phyloP scores from a whole-genome alignment of 2,329 filamentous ascomycete genomes.

The Verticillium tricorpus region DNA sequence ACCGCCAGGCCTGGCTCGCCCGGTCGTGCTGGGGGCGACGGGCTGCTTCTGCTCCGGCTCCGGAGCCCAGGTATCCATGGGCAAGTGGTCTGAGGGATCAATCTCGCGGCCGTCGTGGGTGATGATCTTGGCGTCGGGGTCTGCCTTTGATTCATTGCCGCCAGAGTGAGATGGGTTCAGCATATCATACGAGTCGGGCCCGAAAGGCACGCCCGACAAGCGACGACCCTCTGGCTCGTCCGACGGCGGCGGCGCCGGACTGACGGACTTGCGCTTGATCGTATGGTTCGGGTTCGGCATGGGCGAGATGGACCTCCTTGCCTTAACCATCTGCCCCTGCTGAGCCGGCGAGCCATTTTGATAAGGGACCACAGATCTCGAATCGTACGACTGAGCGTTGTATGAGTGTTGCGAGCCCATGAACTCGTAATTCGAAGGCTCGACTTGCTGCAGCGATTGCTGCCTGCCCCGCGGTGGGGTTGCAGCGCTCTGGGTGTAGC shows the following conservation, averaged over 20 bases:
- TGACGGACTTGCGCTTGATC: constrained; percentile 69
- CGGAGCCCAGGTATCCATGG: constrained; percentile 72
- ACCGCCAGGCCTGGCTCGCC: constrained; percentile 45
- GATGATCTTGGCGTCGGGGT: constrained; percentile 65
- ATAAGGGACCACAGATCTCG: constrained; percentile 34
- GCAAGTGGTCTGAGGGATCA: constrained; percentile 76
- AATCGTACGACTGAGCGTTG: constrained; percentile 37
- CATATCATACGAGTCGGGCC: constrained; percentile 70
- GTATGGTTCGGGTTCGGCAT: constrained; percentile 43
- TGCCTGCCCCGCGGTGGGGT: constrained; percentile 37
- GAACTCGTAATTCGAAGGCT: background rate
- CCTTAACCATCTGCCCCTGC: constrained; percentile 31
- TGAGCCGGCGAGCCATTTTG: constrained; percentile 21
- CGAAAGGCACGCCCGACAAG: constrained; percentile 62
- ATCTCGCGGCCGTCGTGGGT: constrained; percentile 71
- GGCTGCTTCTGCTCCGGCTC: constrained; percentile 56
- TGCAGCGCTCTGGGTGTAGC: constrained; percentile 37
- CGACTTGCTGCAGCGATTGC: constrained; percentile 21
- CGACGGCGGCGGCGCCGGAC: constrained; percentile 55
- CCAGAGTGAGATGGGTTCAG: constrained; percentile 56
- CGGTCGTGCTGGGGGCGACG: constrained; percentile 19
- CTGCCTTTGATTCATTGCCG: constrained; percentile 25
- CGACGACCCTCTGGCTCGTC: constrained; percentile 35
- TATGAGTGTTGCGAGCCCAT: constrained; percentile 16
- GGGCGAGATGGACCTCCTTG: constrained; percentile 36